These are phyloP conservation scores for Malassezia sympodialis DNA, from an alignment of 1,284 basidiomycete genomes.

Conservation along the genomic window DNA sequence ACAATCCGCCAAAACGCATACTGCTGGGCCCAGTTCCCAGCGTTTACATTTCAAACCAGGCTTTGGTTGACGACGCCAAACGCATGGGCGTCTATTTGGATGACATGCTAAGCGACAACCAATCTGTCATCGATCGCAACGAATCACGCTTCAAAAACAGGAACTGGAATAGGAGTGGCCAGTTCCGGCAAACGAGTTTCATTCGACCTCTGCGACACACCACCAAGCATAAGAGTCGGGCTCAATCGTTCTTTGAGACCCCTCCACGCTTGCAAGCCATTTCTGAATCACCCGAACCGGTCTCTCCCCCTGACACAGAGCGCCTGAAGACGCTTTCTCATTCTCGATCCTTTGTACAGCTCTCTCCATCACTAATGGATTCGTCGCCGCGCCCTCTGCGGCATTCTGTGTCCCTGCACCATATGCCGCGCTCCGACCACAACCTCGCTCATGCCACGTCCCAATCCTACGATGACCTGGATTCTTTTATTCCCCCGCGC, in stretches of 20 bases:
- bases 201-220: neutral
- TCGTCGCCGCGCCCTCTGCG: neutral
- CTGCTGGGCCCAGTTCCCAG: slow-evolving; percentile 12
- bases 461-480: neutral
- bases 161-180: neutral
- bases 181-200: neutral
- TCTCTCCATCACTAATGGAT: neutral
- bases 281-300: neutral
- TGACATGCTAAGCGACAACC: neutral
- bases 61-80: slow-evolving; percentile 1
- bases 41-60: neutral
- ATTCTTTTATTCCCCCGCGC: neutral
- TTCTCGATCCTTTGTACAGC: neutral
- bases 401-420: neutral
- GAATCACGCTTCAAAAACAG: neutral
- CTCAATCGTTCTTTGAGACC: neutral
- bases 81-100: neutral
- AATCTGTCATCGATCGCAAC: neutral
- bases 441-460: neutral
- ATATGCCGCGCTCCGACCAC: neutral
- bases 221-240: neutral
- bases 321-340: neutral
- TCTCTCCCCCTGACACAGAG: neutral
- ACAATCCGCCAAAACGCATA: slow-evolving; percentile 7
- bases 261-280: neutral